Percentiles rank a stretch among this genome's conserved stretches.
These are phyloP conservation scores for Nitzschia putrida DNA, from an alignment of 108 stramenopile genomes.

Conservation along the genomic window DNA sequence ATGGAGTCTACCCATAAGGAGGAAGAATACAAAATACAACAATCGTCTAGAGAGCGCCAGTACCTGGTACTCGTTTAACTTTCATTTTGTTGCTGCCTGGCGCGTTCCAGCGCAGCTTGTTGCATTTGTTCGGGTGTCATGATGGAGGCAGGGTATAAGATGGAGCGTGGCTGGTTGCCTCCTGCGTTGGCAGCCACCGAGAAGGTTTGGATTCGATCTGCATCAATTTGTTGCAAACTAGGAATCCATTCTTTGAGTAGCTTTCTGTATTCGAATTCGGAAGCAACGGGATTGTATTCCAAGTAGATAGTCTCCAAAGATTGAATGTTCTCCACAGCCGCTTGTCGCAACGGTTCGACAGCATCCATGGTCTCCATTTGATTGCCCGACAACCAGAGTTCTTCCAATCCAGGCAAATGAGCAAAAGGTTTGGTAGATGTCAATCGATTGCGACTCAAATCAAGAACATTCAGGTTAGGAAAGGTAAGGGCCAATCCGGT, in stretches of 20 bases:
- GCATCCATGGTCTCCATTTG: slow-evolving; percentile 82
- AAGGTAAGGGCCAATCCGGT: slow-evolving; percentile 66
- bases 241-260: slow-evolving; percentile 76
- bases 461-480: slow-evolving; percentile 61
- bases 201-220: slow-evolving; percentile 65
- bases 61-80: too few relatives aligned
- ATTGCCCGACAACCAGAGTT: slow-evolving; percentile 97
- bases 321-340: slow-evolving; percentile 31
- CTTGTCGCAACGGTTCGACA: slow-evolving; percentile 53
- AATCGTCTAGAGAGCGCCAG: too few relatives aligned
- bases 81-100: slow-evolving; percentile 10
- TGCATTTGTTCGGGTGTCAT: slow-evolving; percentile 39
- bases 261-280: slow-evolving; percentile 88
- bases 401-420: slow-evolving; percentile 74
- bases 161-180: not conserved
- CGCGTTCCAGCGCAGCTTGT: slow-evolving; percentile 35
- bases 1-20: too few relatives aligned
- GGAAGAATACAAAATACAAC: too few relatives aligned
- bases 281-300: slow-evolving; percentile 93
- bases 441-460: slow-evolving; percentile 83
- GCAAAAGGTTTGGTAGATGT: slow-evolving; percentile 67
- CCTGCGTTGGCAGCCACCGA: not conserved
- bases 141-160: not conserved
- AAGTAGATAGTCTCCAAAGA: slow-evolving; percentile 91
- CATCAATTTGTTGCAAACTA: slow-evolving; percentile 83